Percentiles rank a stretch among this genome's conserved stretches.
phyloP scores from a whole-genome alignment of 768 basidiomycete genomes.

The Leccinum aurantiacum region DNA sequence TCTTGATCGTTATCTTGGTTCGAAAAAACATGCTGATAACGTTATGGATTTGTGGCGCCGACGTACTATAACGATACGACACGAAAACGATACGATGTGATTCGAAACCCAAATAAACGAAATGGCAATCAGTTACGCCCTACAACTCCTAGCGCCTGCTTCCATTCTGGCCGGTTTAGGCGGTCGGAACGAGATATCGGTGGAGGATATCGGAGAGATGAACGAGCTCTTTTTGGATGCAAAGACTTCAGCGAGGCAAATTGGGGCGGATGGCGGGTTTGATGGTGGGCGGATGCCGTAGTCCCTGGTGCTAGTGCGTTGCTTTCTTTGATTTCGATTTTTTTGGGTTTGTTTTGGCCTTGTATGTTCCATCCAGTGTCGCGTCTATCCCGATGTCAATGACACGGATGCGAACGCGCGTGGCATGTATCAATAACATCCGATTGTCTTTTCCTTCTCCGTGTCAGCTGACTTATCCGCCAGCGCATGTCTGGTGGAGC shows the following conservation, averaged over 20 bases:
- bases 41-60: slow-evolving; percentile 10
- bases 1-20: neutral
- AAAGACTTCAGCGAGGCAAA: slow-evolving; percentile 68
- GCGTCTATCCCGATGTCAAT: neutral
- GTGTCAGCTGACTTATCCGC: neutral
- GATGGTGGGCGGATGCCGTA: slow-evolving; percentile 34
- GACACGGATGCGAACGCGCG: neutral
- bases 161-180: slow-evolving; percentile 79
- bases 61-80: neutral
- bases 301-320: slow-evolving; percentile 10
- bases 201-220: slow-evolving; percentile 93
- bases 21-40: neutral
- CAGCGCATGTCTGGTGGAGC: neutral
- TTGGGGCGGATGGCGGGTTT: slow-evolving; percentile 41
- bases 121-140: slow-evolving; percentile 64
- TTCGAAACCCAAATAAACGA: neutral
- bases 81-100: neutral
- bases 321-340: slow-evolving; percentile 3
- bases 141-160: slow-evolving; percentile 89
- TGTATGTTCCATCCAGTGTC: neutral
- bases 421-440: neutral
- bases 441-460: neutral
- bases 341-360: neutral
- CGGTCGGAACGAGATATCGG: slow-evolving; percentile 77
- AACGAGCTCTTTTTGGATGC: slow-evolving; percentile 94